Evolutionary conservation across 2,329 filamentous ascomycete species (phyloP).

Genomic region (Epichloe scottii): DNA sequence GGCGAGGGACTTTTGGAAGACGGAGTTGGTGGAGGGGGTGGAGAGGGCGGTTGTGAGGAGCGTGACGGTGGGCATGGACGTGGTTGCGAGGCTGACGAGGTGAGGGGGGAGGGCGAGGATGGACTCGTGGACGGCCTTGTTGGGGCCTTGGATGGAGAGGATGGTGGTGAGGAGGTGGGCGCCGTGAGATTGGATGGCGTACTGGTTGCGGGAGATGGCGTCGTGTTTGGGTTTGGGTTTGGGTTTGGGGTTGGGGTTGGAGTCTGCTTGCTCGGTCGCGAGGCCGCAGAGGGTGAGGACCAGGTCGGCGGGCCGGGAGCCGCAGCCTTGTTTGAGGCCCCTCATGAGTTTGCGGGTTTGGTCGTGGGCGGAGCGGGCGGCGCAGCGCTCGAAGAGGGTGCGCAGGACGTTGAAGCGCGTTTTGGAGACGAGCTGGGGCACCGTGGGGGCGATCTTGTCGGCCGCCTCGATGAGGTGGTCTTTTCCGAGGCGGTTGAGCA

Average conservation of each 20-base stretch:
- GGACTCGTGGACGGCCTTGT: conserved; percentile 61
- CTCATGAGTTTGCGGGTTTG: conserved; percentile 35
- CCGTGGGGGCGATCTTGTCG: conserved; percentile 57
- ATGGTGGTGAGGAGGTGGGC: conserved; percentile 72
- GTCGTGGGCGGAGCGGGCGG: conserved; percentile 49
- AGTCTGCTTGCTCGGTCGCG: conserved; percentile 8
- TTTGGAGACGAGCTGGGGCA: conserved; percentile 61
- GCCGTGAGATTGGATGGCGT: conserved; percentile 51
- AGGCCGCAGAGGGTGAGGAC: conserved; percentile 38
- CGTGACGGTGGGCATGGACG: conserved; percentile 34
- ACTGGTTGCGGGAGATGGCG: conserved; percentile 38
- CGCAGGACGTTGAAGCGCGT: conserved; percentile 69
- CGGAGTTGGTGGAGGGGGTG: conserved; percentile 33
- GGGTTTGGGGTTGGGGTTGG: conserved; percentile 22
- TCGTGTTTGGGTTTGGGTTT: conserved; percentile 13
- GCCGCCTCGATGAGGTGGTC: conserved; percentile 71
- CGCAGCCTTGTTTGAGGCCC: conserved; percentile 35
- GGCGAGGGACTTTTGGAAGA: conserved; percentile 44
- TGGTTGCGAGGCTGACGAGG: conserved; percentile 51
- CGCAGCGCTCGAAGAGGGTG: conserved; percentile 71
- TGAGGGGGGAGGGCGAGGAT: conserved; percentile 46
- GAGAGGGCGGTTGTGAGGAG: conserved; percentile 39
- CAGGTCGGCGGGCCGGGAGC: conserved; percentile 32
- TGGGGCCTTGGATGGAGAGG: conserved; percentile 60
- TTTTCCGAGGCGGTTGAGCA: conserved; percentile 73